A percentile compares a stretch with the other conserved stretches of the same genome.
These are phyloP conservation scores for Phytophthora foliorum DNA, from an alignment of 352 stramenopile species.

Conservation along the genomic window DNA sequence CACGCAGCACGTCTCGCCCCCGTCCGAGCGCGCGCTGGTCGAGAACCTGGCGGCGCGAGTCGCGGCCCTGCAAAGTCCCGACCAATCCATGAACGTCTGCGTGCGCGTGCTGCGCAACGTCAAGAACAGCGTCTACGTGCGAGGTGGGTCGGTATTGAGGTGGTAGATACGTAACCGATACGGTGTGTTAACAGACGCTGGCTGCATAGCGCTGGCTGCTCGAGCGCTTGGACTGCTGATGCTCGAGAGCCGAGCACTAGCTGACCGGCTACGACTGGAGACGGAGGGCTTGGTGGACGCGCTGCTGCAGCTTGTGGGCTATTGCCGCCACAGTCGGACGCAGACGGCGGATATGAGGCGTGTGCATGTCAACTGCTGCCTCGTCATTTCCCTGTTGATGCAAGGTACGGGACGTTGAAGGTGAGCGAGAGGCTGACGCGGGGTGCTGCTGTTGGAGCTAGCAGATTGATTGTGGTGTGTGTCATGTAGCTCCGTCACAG, in stretches of 20 bases:
- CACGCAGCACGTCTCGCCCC: conserved; percentile 57
- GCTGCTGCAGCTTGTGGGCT: conserved; percentile 76
- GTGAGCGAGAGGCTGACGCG: conserved; percentile 10
- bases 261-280: conserved; percentile 60
- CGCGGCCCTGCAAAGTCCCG: conserved; percentile 2
- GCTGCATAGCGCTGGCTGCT: conserved; percentile 59
- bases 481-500: conserved; percentile 34
- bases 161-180: neutral
- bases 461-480: neutral
- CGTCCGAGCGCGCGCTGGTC: conserved; percentile 44
- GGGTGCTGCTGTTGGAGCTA: neutral
- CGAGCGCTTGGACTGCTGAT: conserved; percentile 75
- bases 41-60: conserved; percentile 39
- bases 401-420: conserved; percentile 46
- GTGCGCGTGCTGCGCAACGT: conserved; percentile 63
- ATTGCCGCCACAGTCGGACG: conserved; percentile 54
- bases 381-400: conserved; percentile 89
- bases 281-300: conserved; percentile 77
- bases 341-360: conserved; percentile 68
- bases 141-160: conserved; percentile 3
- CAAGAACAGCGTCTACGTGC: conserved; percentile 77
- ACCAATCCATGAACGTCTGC: conserved; percentile 39
- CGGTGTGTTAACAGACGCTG: neutral
- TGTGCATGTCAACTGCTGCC: conserved; percentile 86
- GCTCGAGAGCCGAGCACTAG: conserved; percentile 45